Conservation (phyloP, 1,284 basidiomycete genomes). For the Agroathelia rolfsii region DNA sequence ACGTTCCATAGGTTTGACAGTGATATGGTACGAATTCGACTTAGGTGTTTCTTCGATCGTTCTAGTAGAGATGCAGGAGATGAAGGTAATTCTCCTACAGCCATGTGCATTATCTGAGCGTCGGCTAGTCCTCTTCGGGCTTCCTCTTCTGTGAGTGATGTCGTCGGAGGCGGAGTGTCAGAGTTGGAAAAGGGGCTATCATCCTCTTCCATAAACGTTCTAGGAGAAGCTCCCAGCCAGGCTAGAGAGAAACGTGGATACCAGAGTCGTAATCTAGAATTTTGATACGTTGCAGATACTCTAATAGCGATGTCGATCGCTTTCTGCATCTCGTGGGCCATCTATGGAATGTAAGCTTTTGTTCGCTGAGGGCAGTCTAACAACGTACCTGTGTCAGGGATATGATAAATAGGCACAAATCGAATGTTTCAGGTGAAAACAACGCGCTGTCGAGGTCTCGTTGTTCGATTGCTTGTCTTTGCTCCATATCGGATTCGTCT, state of each 20-base stretch:
- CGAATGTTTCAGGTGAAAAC: slow-evolving; percentile 24
- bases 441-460: too few species aligned
- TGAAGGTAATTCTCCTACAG: slow-evolving; percentile 14
- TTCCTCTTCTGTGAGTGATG: slow-evolving; percentile 8
- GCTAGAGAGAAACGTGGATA: slow-evolving; percentile 32
- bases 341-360: slow-evolving; percentile 20
- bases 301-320: slow-evolving; percentile 27
- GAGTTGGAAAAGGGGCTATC: slow-evolving; percentile 19
- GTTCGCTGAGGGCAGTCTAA: not conserved
- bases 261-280: slow-evolving; percentile 30
- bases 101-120: not conserved
- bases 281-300: slow-evolving; percentile 25
- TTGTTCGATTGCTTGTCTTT: slow-evolving; percentile 16
- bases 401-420: slow-evolving; percentile 32
- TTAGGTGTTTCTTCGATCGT: not conserved
- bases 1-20: slow-evolving; percentile 27
- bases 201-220: slow-evolving; percentile 30
- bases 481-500: slow-evolving; percentile 22
- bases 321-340: slow-evolving; percentile 31
- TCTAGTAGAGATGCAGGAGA: slow-evolving; percentile 13
- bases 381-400: slow-evolving; percentile 33
- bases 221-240: slow-evolving; percentile 38
- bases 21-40: too few species aligned
- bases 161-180: slow-evolving; percentile 10
- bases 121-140: slow-evolving; percentile 17